Evolutionary conservation across 805 yeast species (phyloP).

Genomic region (Ogataea saltuana): DNA sequence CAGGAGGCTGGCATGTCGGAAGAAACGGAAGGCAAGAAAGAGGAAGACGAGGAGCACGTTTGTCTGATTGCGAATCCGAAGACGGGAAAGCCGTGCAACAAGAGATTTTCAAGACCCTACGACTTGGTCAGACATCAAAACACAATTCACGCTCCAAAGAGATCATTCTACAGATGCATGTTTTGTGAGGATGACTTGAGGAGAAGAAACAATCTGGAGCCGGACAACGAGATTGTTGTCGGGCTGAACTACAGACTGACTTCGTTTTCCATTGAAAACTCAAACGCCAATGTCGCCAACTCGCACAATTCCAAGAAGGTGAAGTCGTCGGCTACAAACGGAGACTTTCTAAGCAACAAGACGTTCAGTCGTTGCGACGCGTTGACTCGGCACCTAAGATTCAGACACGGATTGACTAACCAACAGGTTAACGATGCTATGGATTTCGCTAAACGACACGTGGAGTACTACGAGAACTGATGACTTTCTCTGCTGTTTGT

Average conservation of each 20-base stretch:
- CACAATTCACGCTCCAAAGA: slow-evolving; percentile 88
- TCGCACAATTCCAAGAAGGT: slow-evolving; percentile 42
- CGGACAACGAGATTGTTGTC: slow-evolving; percentile 47
- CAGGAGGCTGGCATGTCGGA: background rate
- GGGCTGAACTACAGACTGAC: slow-evolving; percentile 30
- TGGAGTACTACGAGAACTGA: slow-evolving; percentile 51
- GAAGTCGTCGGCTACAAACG: slow-evolving; percentile 28
- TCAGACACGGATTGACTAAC: slow-evolving; percentile 77
- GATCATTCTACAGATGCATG: slow-evolving; percentile 82
- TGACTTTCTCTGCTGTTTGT: no score
- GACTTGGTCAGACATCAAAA: slow-evolving; percentile 95
- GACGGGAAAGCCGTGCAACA: slow-evolving; percentile 65
- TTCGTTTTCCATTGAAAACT: slow-evolving; percentile 31
- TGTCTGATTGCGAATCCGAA: slow-evolving; percentile 61
- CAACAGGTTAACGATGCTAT: slow-evolving; percentile 69
- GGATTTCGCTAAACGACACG: slow-evolving; percentile 74
- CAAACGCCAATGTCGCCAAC: slow-evolving; percentile 32
- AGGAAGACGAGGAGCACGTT: slow-evolving; percentile 43
- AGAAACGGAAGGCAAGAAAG: slow-evolving; percentile 6
- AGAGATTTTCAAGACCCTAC: slow-evolving; percentile 89
- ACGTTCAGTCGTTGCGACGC: slow-evolving; percentile 95
- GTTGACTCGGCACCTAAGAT: slow-evolving; percentile 86
- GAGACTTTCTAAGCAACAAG: slow-evolving; percentile 43
- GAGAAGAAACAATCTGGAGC: slow-evolving; percentile 40
- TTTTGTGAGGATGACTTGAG: slow-evolving; percentile 76